Evolutionary conservation across 768 basidiomycete species (phyloP), one percentile per base, ranked within the genome.

Genomic region (Fomitopsis pulvina): DNA sequence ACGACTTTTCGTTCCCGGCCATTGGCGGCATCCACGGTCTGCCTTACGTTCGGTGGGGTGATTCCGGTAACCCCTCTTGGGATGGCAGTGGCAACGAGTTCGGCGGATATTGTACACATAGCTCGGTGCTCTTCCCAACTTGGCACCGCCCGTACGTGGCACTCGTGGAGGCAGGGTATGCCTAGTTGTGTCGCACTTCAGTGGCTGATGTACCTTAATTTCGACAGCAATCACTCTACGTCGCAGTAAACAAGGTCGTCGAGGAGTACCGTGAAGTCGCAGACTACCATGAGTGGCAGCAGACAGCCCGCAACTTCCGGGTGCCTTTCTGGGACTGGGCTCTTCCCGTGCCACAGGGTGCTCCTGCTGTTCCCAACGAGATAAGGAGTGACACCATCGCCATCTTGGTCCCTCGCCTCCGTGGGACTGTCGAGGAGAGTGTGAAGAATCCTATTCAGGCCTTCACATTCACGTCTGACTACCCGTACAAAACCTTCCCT

Each of bases 311-410:
- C 18, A 49, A 62, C 14, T 59, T 75, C 8, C 68, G 74, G 18
- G 60, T 66, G 40, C 74, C 74, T 0, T 78, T 71, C 63, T 78
- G 76, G 77, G 77, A 78, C 57, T 78, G 77, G 77, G 75, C 76
- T 3, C 43, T 21, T 29, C 47, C 46, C 27, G 20, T 48, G 21
- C 25, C 32, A 20, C 20, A 2, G 67, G 14, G 32, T 63, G 0
- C 60, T 69, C 34, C 34, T 14, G 34, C 34, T 14, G 71, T 71
- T 22, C 74, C 75, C 6, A 46, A 61, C 1, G 68, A 72, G 50
- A 66, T 76, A 34, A 71, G 73, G 45, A 60, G 63, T 8, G 48
- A 62, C 25, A 54, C 58, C 41, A 51, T 63, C 24, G 67, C 73
- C 29, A 56, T 58, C 1, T 71, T 75, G 49, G 63, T 59, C 29